A percentile compares a stretch with the other conserved stretches of the same genome.
These are phyloP conservation scores for Phytophthora capsici DNA, from an alignment of 352 stramenopile genomes.

Conservation along the genomic window DNA sequence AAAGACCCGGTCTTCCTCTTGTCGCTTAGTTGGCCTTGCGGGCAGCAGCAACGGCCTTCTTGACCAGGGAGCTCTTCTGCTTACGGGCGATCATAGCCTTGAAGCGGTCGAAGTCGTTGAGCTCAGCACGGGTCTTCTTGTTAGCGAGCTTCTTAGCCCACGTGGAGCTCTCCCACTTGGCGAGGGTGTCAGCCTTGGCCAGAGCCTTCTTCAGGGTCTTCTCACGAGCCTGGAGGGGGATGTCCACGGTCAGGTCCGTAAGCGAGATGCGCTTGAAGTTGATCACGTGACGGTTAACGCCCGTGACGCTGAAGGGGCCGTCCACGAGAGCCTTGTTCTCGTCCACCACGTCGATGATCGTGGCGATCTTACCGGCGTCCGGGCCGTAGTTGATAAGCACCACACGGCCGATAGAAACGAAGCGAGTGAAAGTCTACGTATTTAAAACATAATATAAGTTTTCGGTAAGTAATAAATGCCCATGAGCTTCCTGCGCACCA, in stretches of 20 bases:
- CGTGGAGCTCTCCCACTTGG: conserved; percentile 95
- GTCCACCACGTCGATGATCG: conserved; percentile 99
- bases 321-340: conserved; percentile 99
- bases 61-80: conserved; percentile 96
- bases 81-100: conserved; percentile 99
- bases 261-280: conserved; percentile 97
- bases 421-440: conserved; percentile 97
- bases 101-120: conserved; percentile 99
- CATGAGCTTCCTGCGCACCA: conserved; percentile 47
- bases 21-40: conserved; percentile 75
- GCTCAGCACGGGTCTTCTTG: conserved; percentile 95
- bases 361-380: conserved; percentile 97
- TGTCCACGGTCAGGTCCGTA: conserved; percentile 97
- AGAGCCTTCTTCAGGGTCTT: conserved; percentile 95
- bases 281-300: conserved; percentile 98
- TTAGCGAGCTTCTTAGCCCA: conserved; percentile 99
- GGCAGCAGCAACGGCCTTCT: conserved; percentile 84
- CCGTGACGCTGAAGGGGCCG: conserved; percentile 94
- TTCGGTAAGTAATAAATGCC: not conserved
- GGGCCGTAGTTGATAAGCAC: conserved; percentile 99
- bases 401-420: conserved; percentile 99
- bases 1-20: conserved; percentile 2
- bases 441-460: not conserved
- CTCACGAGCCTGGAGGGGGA: conserved; percentile 94
- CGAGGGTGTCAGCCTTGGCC: conserved; percentile 85